Base-by-base conservation (phyloP, 345 rosid species). In the Pistacia atlantica region DNA sequence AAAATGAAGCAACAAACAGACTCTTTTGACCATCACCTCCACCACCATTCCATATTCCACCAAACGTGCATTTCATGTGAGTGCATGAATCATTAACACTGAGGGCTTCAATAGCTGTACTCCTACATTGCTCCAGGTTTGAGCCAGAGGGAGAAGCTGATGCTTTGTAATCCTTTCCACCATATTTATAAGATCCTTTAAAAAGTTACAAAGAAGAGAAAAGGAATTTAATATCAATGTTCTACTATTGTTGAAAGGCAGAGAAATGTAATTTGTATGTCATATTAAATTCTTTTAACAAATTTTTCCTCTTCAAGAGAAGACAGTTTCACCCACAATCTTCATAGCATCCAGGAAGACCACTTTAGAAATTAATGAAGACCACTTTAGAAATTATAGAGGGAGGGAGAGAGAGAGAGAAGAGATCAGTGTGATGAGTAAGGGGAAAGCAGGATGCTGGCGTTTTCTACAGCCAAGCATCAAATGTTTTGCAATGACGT, bases 31-130 rank as follows among this genome's bases (percentile, higher is more conserved):
- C 99, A 88, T 93, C 98, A 67, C 99, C 98, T n/a, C 97, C 90
- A 67, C 99, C 99, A 51, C 99, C 99, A 76, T 93, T 96, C 99
- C 99, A 96, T 58, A 96, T 75, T 58, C 99, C 99, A 48, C 97
- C 97, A 25, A 96, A 96, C 72, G 99, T 88, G 84, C 99, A 96
- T 83, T 93, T 87, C 95, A 91, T 89, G 84, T 92, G 90, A 12
- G 88, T 90, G 65, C 99, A 96, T 33, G 97, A 81, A 48, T 90
- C 94, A 60, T 96, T 96, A 67, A 89, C 88, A 90, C 89, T 91
- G 35, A 96, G 98, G 67, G 99, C 95, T 83, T 85, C 88, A 28
- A 85, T 59, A 73, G 92, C 88, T 66, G 87, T 75, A 75, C 91
- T 89, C 79, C 89, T 81, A 79, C 99, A 96, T 72, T 77, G 93